phyloP scores from a whole-genome alignment of 805 yeast species.

The Wickerhamomyces chambardii region DNA sequence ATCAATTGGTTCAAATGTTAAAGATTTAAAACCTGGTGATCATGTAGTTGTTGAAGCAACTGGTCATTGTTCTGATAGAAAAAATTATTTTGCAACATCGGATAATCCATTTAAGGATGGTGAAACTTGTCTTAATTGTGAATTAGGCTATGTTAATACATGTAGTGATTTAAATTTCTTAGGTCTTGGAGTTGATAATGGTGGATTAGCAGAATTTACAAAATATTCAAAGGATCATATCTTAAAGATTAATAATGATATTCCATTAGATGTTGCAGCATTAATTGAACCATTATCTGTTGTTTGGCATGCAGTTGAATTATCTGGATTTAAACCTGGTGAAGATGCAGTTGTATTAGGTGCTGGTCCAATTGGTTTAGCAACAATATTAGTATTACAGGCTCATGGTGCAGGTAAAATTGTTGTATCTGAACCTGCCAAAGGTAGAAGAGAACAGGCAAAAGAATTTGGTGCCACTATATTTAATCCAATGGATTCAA shows the following conservation, averaged over 20 bases:
- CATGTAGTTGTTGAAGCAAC: constrained; percentile 44
- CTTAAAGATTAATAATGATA: constrained; percentile 27
- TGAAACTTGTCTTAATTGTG: constrained; percentile 33
- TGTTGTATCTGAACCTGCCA: constrained; percentile 56
- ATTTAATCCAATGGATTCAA: constrained; percentile 30
- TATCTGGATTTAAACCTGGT: constrained; percentile 33
- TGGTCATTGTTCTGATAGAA: constrained; percentile 31
- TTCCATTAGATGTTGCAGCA: constrained; percentile 47
- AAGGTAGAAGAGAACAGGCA: constrained; percentile 53
- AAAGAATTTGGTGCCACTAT: constrained; percentile 34
- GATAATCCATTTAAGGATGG: constrained; percentile 15
- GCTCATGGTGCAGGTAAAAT: constrained; percentile 39
- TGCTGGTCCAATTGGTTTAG: constrained; percentile 56
- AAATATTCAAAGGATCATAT: constrained; percentile 30
- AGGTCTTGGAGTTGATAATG: constrained; percentile 42
- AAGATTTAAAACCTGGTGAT: constrained; percentile 39
- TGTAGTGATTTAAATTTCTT: constrained; percentile 33
- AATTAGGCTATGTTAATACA: constrained; percentile 33
- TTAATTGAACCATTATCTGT: constrained; percentile 50
- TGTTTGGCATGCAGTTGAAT: constrained; percentile 48
- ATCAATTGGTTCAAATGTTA: constrained; percentile 35
- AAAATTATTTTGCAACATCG: constrained; percentile 16
- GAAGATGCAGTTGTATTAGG: constrained; percentile 43
- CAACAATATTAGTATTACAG: constrained; percentile 43
- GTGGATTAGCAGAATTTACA: constrained; percentile 35